Evolutionary conservation across 192 early-diverging fungal species (phyloP), one percentile per base, ranked within the genome.

Genomic region (Hyaloraphidium curvatum): DNA sequence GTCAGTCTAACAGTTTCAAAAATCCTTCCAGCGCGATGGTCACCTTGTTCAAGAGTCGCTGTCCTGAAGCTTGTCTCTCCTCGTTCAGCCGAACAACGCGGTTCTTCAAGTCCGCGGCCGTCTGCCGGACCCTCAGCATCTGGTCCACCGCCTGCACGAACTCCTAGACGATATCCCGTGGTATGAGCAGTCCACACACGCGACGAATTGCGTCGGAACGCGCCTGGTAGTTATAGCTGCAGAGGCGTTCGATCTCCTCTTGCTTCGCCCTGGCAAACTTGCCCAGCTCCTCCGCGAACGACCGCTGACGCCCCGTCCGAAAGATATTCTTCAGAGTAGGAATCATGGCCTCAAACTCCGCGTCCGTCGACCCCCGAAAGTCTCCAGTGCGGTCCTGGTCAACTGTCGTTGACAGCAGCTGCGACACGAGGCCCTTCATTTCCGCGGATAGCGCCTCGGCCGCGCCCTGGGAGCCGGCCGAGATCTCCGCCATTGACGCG

Each of bases 201-300:
- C 9, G 11, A 55, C 19, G 23, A n/a, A 35, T 21, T 9, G 3
- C 5, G n/a, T 9, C 63, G 50, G 5, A 21, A 39, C 62, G 35
- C 52, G 85, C 91, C 72, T 95, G 84, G 64, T 93, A 93, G 64
- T 99, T 85, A 63, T 79, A 76, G 60, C 83, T 86, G 67, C 95
- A 99, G 72, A 99, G 86, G 52, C 84, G 80, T 71, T 95, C 91
- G 55, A 99, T 99, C 65, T 99, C 95, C 28, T 75, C 73, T 56
- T 95, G 91, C 57, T 97, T 97, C 48, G 77, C 76, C 48, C 77
- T 68, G 25, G 89, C 83, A 60, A 94, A 89, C 30, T 69, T 30
- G 28, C 77, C 70, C 14, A 99, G 74, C 50, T 89, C 84, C 31
- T 92, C 83, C n/a, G 80, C 63, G 54, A 95, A 95, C 27, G 78